phyloP scores from a whole-genome alignment of 805 yeast genomes.

The Saturnispora gosingensis region DNA sequence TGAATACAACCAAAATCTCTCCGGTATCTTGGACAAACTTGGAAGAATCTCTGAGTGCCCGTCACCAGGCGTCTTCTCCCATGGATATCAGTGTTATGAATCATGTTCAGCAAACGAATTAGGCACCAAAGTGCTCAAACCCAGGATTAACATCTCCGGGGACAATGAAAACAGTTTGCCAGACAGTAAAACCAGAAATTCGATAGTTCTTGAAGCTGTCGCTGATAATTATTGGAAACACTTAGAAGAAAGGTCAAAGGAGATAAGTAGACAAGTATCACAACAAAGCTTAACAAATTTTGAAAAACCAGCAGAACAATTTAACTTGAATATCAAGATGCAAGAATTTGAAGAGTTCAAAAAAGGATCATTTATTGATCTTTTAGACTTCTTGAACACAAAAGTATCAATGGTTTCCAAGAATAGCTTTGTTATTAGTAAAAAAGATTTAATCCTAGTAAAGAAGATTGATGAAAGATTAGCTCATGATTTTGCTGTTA shows the following conservation, averaged over 20 bases:
- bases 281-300: too few relatives aligned
- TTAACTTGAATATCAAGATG: background rate
- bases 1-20: background rate
- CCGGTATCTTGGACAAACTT: background rate
- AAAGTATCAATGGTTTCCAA: background rate
- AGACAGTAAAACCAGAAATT: background rate
- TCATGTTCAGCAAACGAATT: background rate
- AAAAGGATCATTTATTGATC: background rate
- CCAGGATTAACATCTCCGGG: background rate
- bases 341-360: background rate
- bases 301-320: background rate
- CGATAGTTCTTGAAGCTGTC: background rate
- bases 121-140: background rate
- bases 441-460: background rate
- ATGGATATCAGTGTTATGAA: background rate
- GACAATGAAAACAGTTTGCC: background rate
- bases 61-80: background rate
- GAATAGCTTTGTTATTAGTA: background rate
- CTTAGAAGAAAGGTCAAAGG: too few relatives aligned
- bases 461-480: background rate
- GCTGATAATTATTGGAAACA: too few relatives aligned
- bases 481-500: background rate
- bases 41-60: constrained; percentile 2
- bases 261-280: too few relatives aligned
- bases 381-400: background rate